Evolutionary conservation across 192 early-diverging fungal genomes (phyloP), one percentile per base, ranked within the genome.

Genomic region (Pilobolus umbonatus): DNA sequence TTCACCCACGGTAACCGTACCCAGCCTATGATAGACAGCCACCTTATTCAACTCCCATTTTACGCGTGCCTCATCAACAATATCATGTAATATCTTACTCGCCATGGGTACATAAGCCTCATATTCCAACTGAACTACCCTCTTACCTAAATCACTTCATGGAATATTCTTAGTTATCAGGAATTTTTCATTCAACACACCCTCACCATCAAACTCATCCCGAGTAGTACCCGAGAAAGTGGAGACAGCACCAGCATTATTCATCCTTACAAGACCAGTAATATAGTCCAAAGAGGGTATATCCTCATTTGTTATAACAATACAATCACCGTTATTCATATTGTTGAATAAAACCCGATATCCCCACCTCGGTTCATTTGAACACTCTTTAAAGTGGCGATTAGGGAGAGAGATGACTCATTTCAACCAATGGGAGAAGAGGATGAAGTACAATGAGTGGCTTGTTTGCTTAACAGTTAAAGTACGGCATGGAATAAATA

Each of bases 81-180:
- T 65, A 0, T 65, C 46, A 29, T 69, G 60, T 51, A 93, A 77
- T 24, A 85, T 72, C 40, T 90, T 88, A 30, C 80, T 71, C 26
- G 94, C 91, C 93, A 98, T 93, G 5, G 83, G 76, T n/a, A 69
- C 76, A 67, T 98, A 94, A 2, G 88, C 88, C 67, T 90, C 86
- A 65, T 98, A 98, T 19, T 86, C 81, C 5, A 98, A 78, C 17
- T 73, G 70, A 26, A 87, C 35, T 15, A 97, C 94, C 14, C 66
- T 55, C 48, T 88, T 88, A 30, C 74, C 85, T 79, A 65, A 25
- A 50, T 55, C 57, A 28, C 40, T 53, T 24, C 48, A 28, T 24
- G 21, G 40, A n/a, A 46, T 28, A 31, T 47, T 6, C 11, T 57
- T 25, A 35, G 17, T 6, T 34, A 3, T 39, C 5, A 14, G 14